Conservation (phyloP, 345 rosid genomes). For the Leavenworthia alabamica region DNA sequence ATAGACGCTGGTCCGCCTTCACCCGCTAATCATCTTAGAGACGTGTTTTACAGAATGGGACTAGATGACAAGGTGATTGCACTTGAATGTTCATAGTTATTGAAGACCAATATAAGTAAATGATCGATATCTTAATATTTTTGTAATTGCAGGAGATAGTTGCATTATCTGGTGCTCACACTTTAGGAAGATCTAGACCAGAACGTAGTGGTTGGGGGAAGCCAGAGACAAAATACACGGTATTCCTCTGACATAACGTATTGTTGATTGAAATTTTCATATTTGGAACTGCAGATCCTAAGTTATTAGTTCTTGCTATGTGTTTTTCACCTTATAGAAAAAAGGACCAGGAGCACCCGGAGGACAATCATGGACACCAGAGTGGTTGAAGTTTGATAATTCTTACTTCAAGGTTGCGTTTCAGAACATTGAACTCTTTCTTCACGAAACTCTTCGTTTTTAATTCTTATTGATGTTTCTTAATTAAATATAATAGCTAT, state of each 20-base stretch:
- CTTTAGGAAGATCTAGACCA: constrained; percentile 92
- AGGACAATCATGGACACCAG: constrained; percentile 91
- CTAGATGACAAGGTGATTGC: constrained; percentile 68
- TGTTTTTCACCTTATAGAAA: constrained; percentile 45
- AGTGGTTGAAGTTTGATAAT: constrained; percentile 96
- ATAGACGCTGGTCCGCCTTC: constrained; percentile 86
- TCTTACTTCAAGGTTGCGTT: constrained; percentile 82
- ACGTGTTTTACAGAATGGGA: constrained; percentile 92
- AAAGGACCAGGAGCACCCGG: constrained; percentile 95
- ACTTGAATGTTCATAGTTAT: not conserved
- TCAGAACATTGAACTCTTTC: constrained; percentile 10
- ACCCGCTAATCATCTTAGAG: constrained; percentile 74
- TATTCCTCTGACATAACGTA: constrained; percentile 27
- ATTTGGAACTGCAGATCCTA: not conserved
- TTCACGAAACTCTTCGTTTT: not conserved
- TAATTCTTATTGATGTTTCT: constrained; percentile 3
- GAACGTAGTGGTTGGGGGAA: constrained; percentile 99
- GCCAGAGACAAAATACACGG: constrained; percentile 91
- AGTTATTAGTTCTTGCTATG: not conserved
- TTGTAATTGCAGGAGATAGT: constrained; percentile 65
- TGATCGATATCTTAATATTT: not conserved
- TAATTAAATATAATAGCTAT: not conserved
- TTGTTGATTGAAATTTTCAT: not conserved
- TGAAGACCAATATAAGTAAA: not conserved
- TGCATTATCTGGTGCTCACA: constrained; percentile 94